phyloP scores from a whole-genome alignment of 345 rosid species.

The Turritis glabra region DNA sequence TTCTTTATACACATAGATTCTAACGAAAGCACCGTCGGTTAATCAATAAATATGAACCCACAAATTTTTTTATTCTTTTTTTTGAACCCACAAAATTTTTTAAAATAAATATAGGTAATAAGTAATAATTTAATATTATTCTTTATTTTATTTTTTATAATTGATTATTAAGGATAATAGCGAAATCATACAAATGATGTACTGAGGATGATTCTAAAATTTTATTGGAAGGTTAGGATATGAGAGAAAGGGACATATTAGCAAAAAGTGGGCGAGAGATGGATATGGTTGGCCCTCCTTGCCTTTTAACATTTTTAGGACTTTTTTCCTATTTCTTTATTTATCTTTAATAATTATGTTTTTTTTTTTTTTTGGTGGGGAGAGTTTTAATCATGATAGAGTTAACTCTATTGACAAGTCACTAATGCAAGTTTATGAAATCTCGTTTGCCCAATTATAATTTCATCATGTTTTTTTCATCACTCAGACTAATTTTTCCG shows the following conservation, averaged over 20 bases:
- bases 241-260: conserved; percentile 31
- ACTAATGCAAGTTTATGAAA: not conserved
- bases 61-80: not conserved
- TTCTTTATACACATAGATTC: not conserved
- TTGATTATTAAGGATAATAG: conserved; percentile 25
- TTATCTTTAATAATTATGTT: not conserved
- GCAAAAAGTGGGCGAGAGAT: conserved; percentile 29
- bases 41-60: no score
- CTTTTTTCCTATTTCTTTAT: not conserved
- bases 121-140: not conserved
- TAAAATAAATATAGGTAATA: no score
- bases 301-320: conserved; percentile 1
- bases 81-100: not conserved
- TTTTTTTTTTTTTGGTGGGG: no score
- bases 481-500: no score
- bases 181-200: conserved; percentile 17
- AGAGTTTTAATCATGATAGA: not conserved
- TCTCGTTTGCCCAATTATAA: not conserved
- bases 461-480: not conserved
- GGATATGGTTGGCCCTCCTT: conserved; percentile 37
- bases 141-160: not conserved
- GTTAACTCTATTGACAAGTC: not conserved
- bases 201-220: conserved; percentile 31
- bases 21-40: not conserved
- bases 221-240: conserved; percentile 42